phyloP scores from a whole-genome alignment of 306 rosid species.

The Quercus gilva region DNA sequence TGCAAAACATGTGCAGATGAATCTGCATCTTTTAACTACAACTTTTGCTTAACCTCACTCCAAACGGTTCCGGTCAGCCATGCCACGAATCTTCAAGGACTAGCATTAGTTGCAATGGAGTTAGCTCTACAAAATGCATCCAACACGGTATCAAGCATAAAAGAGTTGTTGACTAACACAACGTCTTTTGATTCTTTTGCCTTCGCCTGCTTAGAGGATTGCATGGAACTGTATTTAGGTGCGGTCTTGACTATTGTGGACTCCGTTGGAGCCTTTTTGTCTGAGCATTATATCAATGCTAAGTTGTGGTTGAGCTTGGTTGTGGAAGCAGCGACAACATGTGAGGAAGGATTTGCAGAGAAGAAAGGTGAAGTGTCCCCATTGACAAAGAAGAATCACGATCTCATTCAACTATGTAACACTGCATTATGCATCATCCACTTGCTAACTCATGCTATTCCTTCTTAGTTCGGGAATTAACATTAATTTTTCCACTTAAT shows the following conservation, averaged over 20 bases:
- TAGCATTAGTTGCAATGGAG: constrained; percentile 58
- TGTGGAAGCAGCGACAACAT: constrained; percentile 52
- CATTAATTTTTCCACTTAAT: background rate
- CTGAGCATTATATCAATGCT: constrained; percentile 28
- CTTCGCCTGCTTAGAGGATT: constrained; percentile 41
- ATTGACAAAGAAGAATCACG: constrained; percentile 45
- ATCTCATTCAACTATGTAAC: constrained; percentile 54
- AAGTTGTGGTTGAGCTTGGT: constrained; percentile 43
- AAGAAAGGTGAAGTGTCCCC: constrained; percentile 51
- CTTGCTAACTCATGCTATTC: constrained; percentile 16
- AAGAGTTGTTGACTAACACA: constrained; percentile 23
- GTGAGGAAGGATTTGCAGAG: constrained; percentile 56
- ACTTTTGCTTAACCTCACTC: constrained; percentile 42
- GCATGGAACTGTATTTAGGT: constrained; percentile 53
- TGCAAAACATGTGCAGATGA: constrained; percentile 46
- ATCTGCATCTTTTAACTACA: constrained; percentile 22
- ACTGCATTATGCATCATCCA: constrained; percentile 51
- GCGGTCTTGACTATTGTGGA: constrained; percentile 34
- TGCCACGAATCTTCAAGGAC: constrained; percentile 43
- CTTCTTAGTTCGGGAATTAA: background rate
- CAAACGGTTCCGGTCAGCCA: constrained; percentile 41
- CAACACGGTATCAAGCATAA: constrained; percentile 28
- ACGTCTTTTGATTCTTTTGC: constrained; percentile 10
- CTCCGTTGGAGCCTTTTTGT: constrained; percentile 41
- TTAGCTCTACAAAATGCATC: constrained; percentile 49